Conservation (phyloP, 2,329 filamentous ascomycete genomes). For the Aureobasidium leucospermi region DNA sequence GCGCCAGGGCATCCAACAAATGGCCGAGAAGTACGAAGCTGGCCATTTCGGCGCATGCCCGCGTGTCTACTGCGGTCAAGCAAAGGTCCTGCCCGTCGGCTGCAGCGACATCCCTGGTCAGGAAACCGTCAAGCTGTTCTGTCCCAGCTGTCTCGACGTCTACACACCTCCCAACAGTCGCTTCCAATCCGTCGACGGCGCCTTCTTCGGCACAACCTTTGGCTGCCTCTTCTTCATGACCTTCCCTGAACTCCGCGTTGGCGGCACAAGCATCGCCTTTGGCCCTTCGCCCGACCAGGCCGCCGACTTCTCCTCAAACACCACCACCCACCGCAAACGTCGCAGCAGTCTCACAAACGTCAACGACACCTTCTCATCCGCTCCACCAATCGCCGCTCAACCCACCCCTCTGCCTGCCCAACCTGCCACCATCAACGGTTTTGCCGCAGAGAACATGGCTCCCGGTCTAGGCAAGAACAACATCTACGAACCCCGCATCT, state of each 20-base stretch:
- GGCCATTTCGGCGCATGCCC: conserved; percentile 94
- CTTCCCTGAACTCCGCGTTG: conserved; percentile 89
- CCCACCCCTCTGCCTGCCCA: conserved; percentile 33
- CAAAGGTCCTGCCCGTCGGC: conserved; percentile 86
- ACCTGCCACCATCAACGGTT: conserved; percentile 66
- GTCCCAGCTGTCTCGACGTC: conserved; percentile 90
- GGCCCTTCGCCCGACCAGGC: conserved; percentile 15
- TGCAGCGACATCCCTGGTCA: conserved; percentile 91
- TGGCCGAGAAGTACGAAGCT: conserved; percentile 98
- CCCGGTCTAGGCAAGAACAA: conserved; percentile 74
- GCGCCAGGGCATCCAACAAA: conserved; percentile 91
- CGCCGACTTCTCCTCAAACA: conserved; percentile 2
- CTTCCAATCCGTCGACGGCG: conserved; percentile 94
- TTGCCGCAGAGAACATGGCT: conserved; percentile 78
- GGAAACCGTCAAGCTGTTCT: conserved; percentile 98
- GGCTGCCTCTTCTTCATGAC: conserved; percentile 97
- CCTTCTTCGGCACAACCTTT: conserved; percentile 97
- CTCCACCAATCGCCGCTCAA: conserved; percentile 19
- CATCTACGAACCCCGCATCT: conserved; percentile 93
- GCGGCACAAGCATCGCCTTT: conserved; percentile 25
- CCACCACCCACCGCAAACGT: conserved; percentile 13
- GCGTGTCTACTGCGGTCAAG: conserved; percentile 84
- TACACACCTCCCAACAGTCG: conserved; percentile 96
- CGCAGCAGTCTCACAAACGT: conserved; percentile 16
- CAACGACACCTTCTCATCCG: conserved; percentile 6